Base-by-base conservation (phyloP, 202 grass and related monocot species). In the Panicum virgatum region DNA sequence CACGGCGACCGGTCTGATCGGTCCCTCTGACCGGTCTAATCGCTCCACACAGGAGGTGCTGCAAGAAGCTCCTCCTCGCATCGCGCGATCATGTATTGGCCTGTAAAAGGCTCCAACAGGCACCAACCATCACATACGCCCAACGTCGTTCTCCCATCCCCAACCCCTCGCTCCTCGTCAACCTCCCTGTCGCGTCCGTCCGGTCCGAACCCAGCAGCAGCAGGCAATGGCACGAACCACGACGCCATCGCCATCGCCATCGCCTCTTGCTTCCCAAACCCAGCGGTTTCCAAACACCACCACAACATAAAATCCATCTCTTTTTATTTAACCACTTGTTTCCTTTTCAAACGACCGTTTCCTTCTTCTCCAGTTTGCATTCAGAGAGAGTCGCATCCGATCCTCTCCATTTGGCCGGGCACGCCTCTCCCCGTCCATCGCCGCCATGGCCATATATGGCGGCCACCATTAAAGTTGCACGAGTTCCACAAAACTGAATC, bases 201-300 rank as follows among this genome's bases (percentile, higher is more conserved):
- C 29, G 29, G 32, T 34, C 32, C 32, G 32, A 34, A 3, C 32
- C 32, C 32, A 34, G 32, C 32, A 34, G 32, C 32, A 34, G 32
- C 32, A 34, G 32, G 32, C 32, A 34, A 34, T 34, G 32, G 57
- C 25, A 66, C 36, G 34, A 66, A 39, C 62, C 62, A 39, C 62
- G 36, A 66, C 34, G 62, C 12, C 62, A 38, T 38, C 62, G 5
- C 61, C 30, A 38, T 38, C 62, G 5, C 61, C 30, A 64, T 57
- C 61, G 32, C 27, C 2, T 65, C 62, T 20, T 60, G 57, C 57
- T 60, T 60, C 57, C 18, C 32, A 43, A 16, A 22, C 53, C 66
- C 27, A 40, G 42, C 54, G 54, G 67, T 81, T 73, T 73, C 80
- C 5, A n/a, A 36, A 22, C 64, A 53, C 65, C 65, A 80, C 20